Conservation (phyloP, 495 filamentous ascomycete species). For the Podospora pseudoanserina region DNA sequence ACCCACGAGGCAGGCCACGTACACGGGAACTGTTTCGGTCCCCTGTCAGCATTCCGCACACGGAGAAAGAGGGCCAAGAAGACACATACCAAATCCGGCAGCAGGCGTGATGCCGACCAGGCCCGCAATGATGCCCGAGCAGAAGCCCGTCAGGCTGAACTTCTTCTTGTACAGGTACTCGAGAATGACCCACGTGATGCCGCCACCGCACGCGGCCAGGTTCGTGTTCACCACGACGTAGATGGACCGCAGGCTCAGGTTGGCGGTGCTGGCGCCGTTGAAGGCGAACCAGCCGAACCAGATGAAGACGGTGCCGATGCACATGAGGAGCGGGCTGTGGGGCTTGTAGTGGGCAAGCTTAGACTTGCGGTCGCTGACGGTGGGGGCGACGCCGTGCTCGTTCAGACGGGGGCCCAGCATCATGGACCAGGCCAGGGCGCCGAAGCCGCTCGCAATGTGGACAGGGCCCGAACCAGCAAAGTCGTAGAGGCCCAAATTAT, state of each 20-base stretch:
- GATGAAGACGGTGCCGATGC: constrained; percentile 85
- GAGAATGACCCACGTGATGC: constrained; percentile 78
- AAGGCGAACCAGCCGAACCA: constrained; percentile 99
- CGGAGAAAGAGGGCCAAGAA: not conserved
- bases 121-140: constrained; percentile 83
- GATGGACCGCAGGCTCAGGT: constrained; percentile 81
- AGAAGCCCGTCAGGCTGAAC: constrained; percentile 91
- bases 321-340: constrained; percentile 93
- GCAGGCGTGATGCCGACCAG: constrained; percentile 84
- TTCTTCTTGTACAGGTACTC: constrained; percentile 90
- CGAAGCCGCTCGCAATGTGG: constrained; percentile 78
- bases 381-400: constrained; percentile 8
- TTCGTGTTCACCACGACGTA: constrained; percentile 96
- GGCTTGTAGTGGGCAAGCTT: constrained; percentile 71
- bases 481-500: constrained; percentile 69
- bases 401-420: constrained; percentile 58
- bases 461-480: constrained; percentile 87
- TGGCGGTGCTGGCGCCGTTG: constrained; percentile 89
- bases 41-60: not conserved
- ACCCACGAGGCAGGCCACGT: constrained; percentile 78
- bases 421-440: constrained; percentile 76
- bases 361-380: constrained; percentile 53
- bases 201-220: constrained; percentile 75
- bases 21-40: constrained; percentile 66
- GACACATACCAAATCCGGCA: constrained; percentile 48